These are phyloP conservation scores for Hanseniaspora singularis DNA, from an alignment of 805 yeast species.

Conservation along the genomic window DNA sequence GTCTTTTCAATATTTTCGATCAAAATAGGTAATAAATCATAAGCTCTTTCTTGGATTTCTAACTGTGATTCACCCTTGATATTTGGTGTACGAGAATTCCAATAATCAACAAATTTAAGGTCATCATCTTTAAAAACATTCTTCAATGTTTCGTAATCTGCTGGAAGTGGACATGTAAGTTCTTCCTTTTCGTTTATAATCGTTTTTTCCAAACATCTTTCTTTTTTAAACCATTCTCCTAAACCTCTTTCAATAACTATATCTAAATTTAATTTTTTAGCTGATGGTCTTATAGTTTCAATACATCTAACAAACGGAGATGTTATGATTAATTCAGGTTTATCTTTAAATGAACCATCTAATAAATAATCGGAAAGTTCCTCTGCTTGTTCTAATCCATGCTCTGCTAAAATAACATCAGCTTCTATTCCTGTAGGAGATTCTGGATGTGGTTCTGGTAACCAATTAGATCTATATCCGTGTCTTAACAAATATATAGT, in stretches of 20 bases:
- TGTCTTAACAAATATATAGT: slow-evolving; percentile 69
- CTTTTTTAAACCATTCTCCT: slow-evolving; percentile 84
- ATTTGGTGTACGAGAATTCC: slow-evolving; percentile 49
- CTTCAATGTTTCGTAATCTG: slow-evolving; percentile 36
- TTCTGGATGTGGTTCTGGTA: slow-evolving; percentile 55
- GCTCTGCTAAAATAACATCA: slow-evolving; percentile 78
- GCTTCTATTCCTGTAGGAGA: slow-evolving; percentile 83
- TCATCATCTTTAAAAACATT: slow-evolving; percentile 38
- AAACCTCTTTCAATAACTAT: slow-evolving; percentile 68
- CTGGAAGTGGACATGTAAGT: slow-evolving; percentile 54
- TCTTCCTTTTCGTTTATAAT: slow-evolving; percentile 7
- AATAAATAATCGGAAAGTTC: slow-evolving; percentile 57
- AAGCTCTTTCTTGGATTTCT: slow-evolving; percentile 55
- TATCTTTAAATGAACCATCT: slow-evolving; percentile 26
- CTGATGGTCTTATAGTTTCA: slow-evolving; percentile 64
- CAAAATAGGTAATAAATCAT: slow-evolving; percentile 42
- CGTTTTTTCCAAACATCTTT: slow-evolving; percentile 34
- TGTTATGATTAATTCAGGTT: slow-evolving; percentile 58
- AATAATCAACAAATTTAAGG: slow-evolving; percentile 37
- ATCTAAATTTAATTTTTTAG: slow-evolving; percentile 45
- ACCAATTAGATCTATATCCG: slow-evolving; percentile 86
- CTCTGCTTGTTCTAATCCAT: slow-evolving; percentile 77
- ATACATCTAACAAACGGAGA: slow-evolving; percentile 87
- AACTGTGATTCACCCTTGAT: slow-evolving; percentile 60
- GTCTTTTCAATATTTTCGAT: slow-evolving; percentile 44